phyloP scores from a whole-genome alignment of 371 early-diverging fungal species.

The Sporodiniella umbellata region DNA sequence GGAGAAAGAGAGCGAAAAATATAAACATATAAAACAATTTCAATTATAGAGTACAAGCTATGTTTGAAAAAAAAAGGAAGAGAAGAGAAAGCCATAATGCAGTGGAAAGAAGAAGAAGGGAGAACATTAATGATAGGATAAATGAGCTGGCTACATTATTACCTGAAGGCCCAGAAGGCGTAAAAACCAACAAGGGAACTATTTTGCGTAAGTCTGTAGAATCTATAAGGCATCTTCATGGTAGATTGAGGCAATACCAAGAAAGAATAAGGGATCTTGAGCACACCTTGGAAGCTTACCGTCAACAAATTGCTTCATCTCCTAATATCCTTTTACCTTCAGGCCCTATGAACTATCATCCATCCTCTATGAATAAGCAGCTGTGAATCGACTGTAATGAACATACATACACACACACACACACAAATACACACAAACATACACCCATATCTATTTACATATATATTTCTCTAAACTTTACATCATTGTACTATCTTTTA shows the following conservation, averaged over 20 bases:
- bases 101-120: constrained; percentile 90
- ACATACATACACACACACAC: too few relatives aligned
- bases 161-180: constrained; percentile 44
- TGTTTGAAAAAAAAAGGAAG: constrained; percentile 36
- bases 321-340: constrained; percentile 15
- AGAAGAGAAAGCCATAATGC: constrained; percentile 42
- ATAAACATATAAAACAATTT: too few relatives aligned
- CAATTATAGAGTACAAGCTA: constrained; percentile 34
- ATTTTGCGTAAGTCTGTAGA: constrained; percentile 86
- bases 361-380: too few relatives aligned
- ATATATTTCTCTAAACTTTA: too few relatives aligned
- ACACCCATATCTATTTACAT: too few relatives aligned
- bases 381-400: too few relatives aligned
- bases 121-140: constrained; percentile 95
- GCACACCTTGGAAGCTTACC: constrained; percentile 28
- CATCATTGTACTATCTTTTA: too few relatives aligned
- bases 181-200: constrained; percentile 75
- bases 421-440: too few relatives aligned
- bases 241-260: constrained; percentile 50
- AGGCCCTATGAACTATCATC: constrained; percentile 5
- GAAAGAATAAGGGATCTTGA: constrained; percentile 71
- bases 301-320: constrained; percentile 8
- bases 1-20: neutral
- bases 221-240: constrained; percentile 72
- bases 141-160: constrained; percentile 45